Evolutionary conservation across 1,284 basidiomycete genomes (phyloP), one percentile per base, ranked within the genome.

Genomic region (Gomphus bonarii): DNA sequence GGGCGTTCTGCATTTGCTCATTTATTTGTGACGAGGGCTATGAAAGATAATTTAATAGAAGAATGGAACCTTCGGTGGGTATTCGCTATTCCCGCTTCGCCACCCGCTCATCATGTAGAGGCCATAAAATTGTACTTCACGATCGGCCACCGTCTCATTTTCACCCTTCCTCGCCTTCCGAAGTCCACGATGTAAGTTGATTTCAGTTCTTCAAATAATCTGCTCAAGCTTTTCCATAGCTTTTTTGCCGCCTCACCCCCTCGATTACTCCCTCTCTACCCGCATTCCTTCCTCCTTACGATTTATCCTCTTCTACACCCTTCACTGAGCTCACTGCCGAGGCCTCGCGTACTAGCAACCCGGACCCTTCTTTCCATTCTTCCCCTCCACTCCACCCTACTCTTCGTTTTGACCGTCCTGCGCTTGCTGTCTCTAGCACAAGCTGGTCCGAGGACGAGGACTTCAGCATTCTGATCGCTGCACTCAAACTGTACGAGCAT

Each of bases 381-480:
- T 65, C 31, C 80, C 77, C 65, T 67, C 81, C 22, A 79, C 78
- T 0, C 79, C 59, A 80, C 84, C 2, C 88, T 84, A 0, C 76
- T 79, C 68, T 82, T 18, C 79, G 86, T 14, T 62, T 72, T 2
- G 85, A 91, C 62, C 77, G 95, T 59, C 91, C 93, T 1, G 94
- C 91, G 0, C 72, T 99, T 3, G 65, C 98, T 20, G 85, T 99
- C 20, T 92, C 89, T 28, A 92, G 91, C 63, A 99, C 97, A 0
- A 93, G 89, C 10, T 99, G 97, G 95, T 99, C 97, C 0, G 84
- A 91, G 7, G 97, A 99, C 66, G 97, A 99, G 70, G 94, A 99
- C 68, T 98, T 99, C 62, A 74, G 78, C 3, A 79, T 97, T 46
- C 78, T 99, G 5, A 70, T 97, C 14, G 74, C 79, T 14, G 91